Percentiles rank a stretch among this genome's conserved stretches.
These are phyloP conservation scores for Vitis hybrid DNA, from an alignment of 177 flowering plant genomes.

Conservation along the genomic window DNA sequence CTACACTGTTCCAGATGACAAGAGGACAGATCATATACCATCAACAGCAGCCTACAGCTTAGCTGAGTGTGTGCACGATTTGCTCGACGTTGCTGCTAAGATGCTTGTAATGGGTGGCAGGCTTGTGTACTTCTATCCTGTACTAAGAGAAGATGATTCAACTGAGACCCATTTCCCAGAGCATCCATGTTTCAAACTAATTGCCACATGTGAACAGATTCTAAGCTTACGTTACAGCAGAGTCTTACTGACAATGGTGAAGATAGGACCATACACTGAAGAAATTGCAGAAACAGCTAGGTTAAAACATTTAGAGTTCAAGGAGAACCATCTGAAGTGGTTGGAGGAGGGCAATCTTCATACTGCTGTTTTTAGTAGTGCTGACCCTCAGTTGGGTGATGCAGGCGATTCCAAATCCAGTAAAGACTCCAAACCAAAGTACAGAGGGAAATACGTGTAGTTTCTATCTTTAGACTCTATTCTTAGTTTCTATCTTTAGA, in stretches of 20 bases:
- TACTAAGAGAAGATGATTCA: constrained; percentile 68
- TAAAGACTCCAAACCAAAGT: constrained; percentile 76
- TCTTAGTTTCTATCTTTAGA: no score
- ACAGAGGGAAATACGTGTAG: constrained; percentile 92
- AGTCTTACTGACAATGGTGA: constrained; percentile 87
- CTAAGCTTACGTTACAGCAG: constrained; percentile 89
- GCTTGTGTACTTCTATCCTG: constrained; percentile 92
- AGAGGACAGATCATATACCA: constrained; percentile 87
- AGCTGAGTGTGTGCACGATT: constrained; percentile 89
- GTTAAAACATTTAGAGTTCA: constrained; percentile 72
- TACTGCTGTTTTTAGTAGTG: constrained; percentile 77
- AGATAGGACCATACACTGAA: constrained; percentile 58
- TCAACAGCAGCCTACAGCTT: constrained; percentile 93
- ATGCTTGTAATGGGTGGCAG: constrained; percentile 92
- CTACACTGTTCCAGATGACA: constrained; percentile 82
- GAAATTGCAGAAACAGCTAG: constrained; percentile 67
- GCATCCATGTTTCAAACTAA: constrained; percentile 77
- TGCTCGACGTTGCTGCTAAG: constrained; percentile 82
- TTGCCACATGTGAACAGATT: constrained; percentile 81
- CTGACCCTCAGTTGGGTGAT: constrained; percentile 20
- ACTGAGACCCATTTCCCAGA: constrained; percentile 52
- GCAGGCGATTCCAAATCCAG: constrained; percentile 32
- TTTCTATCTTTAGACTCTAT: background rate
- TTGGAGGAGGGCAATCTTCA: constrained; percentile 93
- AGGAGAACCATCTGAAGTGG: constrained; percentile 91